A percentile compares a stretch with the other conserved stretches of the same genome.
phyloP scores from a whole-genome alignment of 23 red algal genomes.

The Porphyridium purpureum region DNA sequence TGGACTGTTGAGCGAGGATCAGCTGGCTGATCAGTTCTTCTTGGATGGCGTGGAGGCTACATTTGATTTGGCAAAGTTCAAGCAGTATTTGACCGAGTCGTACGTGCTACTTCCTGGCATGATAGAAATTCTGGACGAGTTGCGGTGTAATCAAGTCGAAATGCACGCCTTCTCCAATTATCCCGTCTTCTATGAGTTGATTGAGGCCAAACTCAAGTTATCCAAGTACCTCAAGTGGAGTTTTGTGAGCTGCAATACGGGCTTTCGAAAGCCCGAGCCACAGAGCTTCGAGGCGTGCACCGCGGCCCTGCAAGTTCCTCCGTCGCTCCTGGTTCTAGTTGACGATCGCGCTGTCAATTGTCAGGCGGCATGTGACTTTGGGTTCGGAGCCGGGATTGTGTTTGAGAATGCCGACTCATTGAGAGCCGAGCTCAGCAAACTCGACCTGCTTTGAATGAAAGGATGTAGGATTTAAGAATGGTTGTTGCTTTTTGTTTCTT shows the following conservation, averaged over 20 bases:
- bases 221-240: slow-evolving; percentile 47
- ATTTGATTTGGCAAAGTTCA: slow-evolving; percentile 36
- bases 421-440: too few species aligned
- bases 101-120: slow-evolving; percentile 58
- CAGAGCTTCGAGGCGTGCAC: slow-evolving; percentile 25
- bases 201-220: slow-evolving; percentile 56
- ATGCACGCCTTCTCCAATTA: slow-evolving; percentile 89
- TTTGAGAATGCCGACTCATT: too few species aligned
- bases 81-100: slow-evolving; percentile 27
- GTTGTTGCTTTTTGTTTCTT: too few species aligned
- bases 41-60: background rate
- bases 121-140: slow-evolving; percentile 26
- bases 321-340: slow-evolving; percentile 39
- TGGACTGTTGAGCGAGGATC: slow-evolving; percentile 22
- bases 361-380: slow-evolving; percentile 35
- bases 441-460: too few species aligned
- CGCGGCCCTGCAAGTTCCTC: slow-evolving; percentile 12
- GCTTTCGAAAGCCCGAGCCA: slow-evolving; percentile 59
- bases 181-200: slow-evolving; percentile 34
- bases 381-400: slow-evolving; percentile 20
- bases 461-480: too few species aligned
- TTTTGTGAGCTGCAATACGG: slow-evolving; percentile 60
- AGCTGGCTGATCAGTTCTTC: slow-evolving; percentile 49
- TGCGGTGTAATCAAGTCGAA: slow-evolving; percentile 12
- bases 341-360: slow-evolving; percentile 70